phyloP scores from a whole-genome alignment of 1,284 basidiomycete genomes.

The Earliella scabrosa region DNA sequence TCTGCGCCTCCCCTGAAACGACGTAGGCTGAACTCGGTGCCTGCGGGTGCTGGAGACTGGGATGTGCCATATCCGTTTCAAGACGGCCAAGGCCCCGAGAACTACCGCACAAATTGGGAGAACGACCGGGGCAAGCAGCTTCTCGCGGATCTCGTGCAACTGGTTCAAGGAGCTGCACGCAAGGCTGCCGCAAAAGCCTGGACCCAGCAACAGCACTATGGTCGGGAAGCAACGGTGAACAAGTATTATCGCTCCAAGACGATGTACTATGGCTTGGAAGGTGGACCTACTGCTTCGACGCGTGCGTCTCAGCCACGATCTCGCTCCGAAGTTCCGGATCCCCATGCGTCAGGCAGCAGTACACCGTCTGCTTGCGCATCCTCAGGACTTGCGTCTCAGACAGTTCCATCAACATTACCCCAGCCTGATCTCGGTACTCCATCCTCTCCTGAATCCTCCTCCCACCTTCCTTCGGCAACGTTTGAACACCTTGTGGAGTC shows the following conservation, averaged over 20 bases:
- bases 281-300: not conserved
- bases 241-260: conserved; percentile 43
- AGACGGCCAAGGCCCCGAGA: conserved; percentile 66
- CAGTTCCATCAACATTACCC: not conserved
- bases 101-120: conserved; percentile 65
- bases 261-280: conserved; percentile 24
- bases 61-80: conserved; percentile 78
- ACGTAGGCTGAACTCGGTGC: conserved; percentile 65
- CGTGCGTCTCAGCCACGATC: conserved; percentile 8
- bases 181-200: conserved; percentile 35
- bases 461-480: conserved; percentile 7
- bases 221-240: conserved; percentile 31
- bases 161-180: conserved; percentile 57
- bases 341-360: conserved; percentile 1
- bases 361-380: conserved; percentile 1
- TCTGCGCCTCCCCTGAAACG: conserved; percentile 49
- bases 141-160: conserved; percentile 58
- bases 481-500: conserved; percentile 25
- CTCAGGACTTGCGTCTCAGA: not conserved
- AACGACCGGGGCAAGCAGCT: conserved; percentile 63
- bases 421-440: no score
- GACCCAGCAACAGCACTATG: conserved; percentile 25
- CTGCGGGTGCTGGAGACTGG: conserved; percentile 79
- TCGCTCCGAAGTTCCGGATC: not conserved
- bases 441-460: not conserved